These are phyloP conservation scores for Lippia alba DNA, from an alignment of 305 asterid species.

Conservation along the genomic window DNA sequence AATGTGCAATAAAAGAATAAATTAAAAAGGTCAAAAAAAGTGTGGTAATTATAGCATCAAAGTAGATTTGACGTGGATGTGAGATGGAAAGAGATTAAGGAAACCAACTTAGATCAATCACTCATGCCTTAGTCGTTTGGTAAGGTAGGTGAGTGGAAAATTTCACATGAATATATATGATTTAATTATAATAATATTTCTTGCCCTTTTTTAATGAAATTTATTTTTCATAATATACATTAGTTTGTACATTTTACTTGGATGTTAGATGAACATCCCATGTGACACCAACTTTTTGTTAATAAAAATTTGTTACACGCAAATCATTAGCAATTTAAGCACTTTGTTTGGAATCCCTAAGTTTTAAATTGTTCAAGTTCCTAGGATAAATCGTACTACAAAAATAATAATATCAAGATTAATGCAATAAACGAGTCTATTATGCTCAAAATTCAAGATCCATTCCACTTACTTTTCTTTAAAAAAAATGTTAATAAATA, in stretches of 20 bases:
- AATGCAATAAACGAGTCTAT: constrained; percentile 19
- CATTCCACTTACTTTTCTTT: no score
- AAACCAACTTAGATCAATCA: neutral
- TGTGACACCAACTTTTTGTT: constrained; percentile 56
- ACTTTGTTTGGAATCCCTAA: constrained; percentile 44
- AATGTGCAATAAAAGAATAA: no score
- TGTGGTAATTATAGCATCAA: constrained; percentile 27
- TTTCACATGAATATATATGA: constrained; percentile 12
- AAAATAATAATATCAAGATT: constrained; percentile 25
- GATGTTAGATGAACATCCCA: constrained; percentile 50
- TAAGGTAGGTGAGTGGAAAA: constrained; percentile 36
- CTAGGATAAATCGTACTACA: constrained; percentile 29
- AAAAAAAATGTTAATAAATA: no score
- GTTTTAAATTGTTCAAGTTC: constrained; percentile 41
- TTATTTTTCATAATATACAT: no score
- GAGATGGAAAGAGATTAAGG: constrained; percentile 24
- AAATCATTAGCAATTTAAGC: constrained; percentile 39
- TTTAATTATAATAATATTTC: no score
- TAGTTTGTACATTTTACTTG: no score
- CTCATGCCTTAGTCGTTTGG: constrained; percentile 36
- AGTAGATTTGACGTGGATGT: constrained; percentile 33
- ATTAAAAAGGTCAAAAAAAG: neutral
- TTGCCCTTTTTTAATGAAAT: no score
- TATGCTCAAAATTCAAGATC: no score
- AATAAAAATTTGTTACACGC: constrained; percentile 37